Percentiles rank a stretch among this genome's conserved stretches.
Evolutionary conservation across 2,329 filamentous ascomycete species (phyloP).

Genomic region (Bipolaris sorokiniana): DNA sequence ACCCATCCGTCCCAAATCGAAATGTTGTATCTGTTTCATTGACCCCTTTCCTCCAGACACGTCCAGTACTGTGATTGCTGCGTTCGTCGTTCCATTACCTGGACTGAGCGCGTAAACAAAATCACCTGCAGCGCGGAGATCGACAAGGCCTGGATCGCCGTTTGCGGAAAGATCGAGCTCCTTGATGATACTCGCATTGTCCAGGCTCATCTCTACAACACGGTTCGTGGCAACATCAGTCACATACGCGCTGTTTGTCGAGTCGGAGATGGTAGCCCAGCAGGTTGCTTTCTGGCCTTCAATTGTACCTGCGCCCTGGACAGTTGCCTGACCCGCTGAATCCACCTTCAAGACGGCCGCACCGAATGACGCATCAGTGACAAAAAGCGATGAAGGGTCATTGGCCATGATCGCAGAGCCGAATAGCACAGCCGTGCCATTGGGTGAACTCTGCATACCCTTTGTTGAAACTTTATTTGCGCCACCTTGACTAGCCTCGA

Average conservation of each 20-base stretch:
- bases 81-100: slow-evolving; percentile 54
- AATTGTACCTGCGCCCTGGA: slow-evolving; percentile 50
- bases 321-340: slow-evolving; percentile 36
- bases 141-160: slow-evolving; percentile 62
- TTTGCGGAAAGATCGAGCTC: slow-evolving; percentile 48
- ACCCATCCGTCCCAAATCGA: slow-evolving; percentile 29
- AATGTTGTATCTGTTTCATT: slow-evolving; percentile 50
- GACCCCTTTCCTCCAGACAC: slow-evolving; percentile 25
- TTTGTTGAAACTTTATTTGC: slow-evolving; percentile 19
- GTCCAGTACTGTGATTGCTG: slow-evolving; percentile 52
- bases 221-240: slow-evolving; percentile 61
- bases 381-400: slow-evolving; percentile 53
- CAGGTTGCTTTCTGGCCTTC: slow-evolving; percentile 63
- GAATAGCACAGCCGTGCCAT: slow-evolving; percentile 64
- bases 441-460: slow-evolving; percentile 52
- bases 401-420: slow-evolving; percentile 58
- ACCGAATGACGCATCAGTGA: slow-evolving; percentile 66
- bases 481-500: slow-evolving; percentile 34
- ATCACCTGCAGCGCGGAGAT: slow-evolving; percentile 59
- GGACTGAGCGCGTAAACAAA: slow-evolving; percentile 65
- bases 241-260: slow-evolving; percentile 62
- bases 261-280: slow-evolving; percentile 60
- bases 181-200: slow-evolving; percentile 56
- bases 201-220: slow-evolving; percentile 62
- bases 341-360: slow-evolving; percentile 58